Conservation (phyloP, 306 rosid genomes). For the Lupinus albus region DNA sequence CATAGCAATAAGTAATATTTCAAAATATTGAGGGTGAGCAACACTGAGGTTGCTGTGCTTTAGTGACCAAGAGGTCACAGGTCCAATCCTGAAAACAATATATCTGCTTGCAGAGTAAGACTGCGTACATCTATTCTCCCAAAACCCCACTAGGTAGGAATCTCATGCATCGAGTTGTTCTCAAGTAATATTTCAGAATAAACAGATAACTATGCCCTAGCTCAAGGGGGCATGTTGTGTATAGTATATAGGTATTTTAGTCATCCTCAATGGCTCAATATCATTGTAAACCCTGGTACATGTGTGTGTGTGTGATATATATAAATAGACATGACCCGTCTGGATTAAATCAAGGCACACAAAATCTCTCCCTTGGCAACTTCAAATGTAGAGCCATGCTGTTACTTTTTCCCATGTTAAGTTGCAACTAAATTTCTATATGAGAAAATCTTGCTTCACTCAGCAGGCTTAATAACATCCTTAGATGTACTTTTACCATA, state of each 20-base stretch:
- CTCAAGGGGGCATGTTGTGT: neutral
- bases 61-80: too few species aligned
- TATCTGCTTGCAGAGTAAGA: too few species aligned
- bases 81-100: too few species aligned
- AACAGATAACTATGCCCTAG: neutral
- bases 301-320: too few species aligned
- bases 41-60: too few species aligned
- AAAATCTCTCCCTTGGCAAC: neutral
- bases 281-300: neutral
- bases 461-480: constrained; percentile 1
- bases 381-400: neutral
- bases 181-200: neutral
- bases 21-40: too few species aligned
- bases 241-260: neutral
- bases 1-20: neutral
- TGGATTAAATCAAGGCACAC: neutral
- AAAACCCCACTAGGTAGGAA: too few species aligned
- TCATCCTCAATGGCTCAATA: neutral
- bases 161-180: too few species aligned
- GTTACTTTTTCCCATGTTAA: neutral
- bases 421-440: neutral
- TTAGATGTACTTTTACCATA: neutral
- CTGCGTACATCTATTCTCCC: too few species aligned
- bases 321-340: neutral
- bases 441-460: neutral